These are phyloP conservation scores for Xylaria castorea DNA, from an alignment of 495 filamentous ascomycete genomes.

Conservation along the genomic window DNA sequence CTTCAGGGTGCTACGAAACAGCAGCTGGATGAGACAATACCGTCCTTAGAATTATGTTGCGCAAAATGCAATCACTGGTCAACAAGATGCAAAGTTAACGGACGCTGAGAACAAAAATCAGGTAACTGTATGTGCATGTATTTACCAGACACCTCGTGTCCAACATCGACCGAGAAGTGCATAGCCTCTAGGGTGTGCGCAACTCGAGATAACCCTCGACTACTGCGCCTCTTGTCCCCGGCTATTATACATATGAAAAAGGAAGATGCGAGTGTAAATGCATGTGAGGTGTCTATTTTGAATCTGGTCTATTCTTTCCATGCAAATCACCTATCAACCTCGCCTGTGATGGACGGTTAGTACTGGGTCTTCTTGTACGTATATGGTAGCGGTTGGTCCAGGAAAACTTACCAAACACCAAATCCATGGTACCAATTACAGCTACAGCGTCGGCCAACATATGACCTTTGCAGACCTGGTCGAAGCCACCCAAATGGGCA, in stretches of 20 bases:
- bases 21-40: background rate
- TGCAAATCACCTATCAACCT: slow-evolving; percentile 56
- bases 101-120: slow-evolving; percentile 7
- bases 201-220: slow-evolving; percentile 9
- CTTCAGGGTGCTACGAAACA: background rate
- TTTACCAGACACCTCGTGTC: slow-evolving; percentile 33
- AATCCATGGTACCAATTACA: slow-evolving; percentile 94
- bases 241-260: slow-evolving; percentile 39
- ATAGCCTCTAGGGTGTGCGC: slow-evolving; percentile 21
- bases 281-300: slow-evolving; percentile 24
- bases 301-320: slow-evolving; percentile 29
- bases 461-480: slow-evolving; percentile 90
- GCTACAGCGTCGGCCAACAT: slow-evolving; percentile 95
- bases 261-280: slow-evolving; percentile 24
- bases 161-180: background rate
- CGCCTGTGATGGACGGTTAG: slow-evolving; percentile 44
- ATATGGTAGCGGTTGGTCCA: background rate
- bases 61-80: background rate
- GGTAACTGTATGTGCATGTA: slow-evolving; percentile 30
- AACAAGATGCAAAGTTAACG: background rate
- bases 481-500: slow-evolving; percentile 92
- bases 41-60: background rate
- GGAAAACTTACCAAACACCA: slow-evolving; percentile 63
- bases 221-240: slow-evolving; percentile 22
- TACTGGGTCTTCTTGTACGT: slow-evolving; percentile 1